Conservation (phyloP, 345 rosid genomes). For the Hypericum androsaemum region DNA sequence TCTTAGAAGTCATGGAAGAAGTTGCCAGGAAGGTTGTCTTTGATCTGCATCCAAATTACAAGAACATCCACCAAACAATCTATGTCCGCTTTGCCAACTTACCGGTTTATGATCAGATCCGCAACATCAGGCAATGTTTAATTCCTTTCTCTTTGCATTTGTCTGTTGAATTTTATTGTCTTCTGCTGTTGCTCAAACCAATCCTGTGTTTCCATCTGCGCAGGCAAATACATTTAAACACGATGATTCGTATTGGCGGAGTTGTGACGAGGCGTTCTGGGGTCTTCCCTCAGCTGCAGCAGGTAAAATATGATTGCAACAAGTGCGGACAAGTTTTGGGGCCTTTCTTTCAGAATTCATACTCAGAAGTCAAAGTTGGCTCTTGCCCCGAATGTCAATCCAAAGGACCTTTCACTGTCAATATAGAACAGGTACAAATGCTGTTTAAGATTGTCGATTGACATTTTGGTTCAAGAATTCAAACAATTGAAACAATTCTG, state of each 20-base stretch:
- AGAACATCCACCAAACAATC: conserved; percentile 72
- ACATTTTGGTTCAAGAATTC: no score
- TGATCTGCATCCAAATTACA: conserved; percentile 80
- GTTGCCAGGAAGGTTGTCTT: conserved; percentile 69
- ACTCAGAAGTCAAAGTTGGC: conserved; percentile 96
- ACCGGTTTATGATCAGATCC: conserved; percentile 92
- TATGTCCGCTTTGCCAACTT: conserved; percentile 75
- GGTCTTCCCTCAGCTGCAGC: conserved; percentile 97
- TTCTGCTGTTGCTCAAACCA: conserved; percentile 3
- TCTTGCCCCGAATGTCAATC: conserved; percentile 98
- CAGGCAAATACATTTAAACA: conserved; percentile 96
- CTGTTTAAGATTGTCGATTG: no score
- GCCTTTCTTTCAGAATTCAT: conserved; percentile 92
- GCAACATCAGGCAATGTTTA: conserved; percentile 61
- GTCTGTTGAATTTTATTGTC: not conserved
- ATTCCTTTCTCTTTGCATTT: not conserved
- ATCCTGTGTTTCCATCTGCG: conserved; percentile 8
- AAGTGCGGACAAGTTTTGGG: conserved; percentile 89
- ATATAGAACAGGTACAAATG: conserved; percentile 67
- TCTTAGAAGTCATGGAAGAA: conserved; percentile 96
- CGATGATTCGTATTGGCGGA: conserved; percentile 97
- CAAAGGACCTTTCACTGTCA: conserved; percentile 92
- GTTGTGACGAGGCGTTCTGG: conserved; percentile 96
- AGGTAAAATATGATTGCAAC: conserved; percentile 94
- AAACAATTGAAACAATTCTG: no score